Percentiles rank a stretch among this genome's conserved stretches.
phyloP scores from a whole-genome alignment of 2,329 filamentous ascomycete species.

The Colletotrichum plurivorum region DNA sequence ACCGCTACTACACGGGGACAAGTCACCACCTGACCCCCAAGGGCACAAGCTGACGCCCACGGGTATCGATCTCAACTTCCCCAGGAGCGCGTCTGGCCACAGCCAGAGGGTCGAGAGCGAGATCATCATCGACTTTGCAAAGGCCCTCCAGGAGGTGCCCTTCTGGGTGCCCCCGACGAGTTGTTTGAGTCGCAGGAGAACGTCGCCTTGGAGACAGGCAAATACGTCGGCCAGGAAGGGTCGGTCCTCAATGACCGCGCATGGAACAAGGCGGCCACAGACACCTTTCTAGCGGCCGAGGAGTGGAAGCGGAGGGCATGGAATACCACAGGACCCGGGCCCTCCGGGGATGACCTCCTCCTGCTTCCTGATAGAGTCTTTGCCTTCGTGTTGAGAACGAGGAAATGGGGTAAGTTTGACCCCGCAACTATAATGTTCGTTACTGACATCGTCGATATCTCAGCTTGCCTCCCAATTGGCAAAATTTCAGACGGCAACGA shows the following conservation, averaged over 20 bases:
- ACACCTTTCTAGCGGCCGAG: not conserved
- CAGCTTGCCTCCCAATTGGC: not conserved
- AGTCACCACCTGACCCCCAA: conserved; percentile 46
- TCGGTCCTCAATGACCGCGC: not conserved
- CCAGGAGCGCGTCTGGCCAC: conserved; percentile 44
- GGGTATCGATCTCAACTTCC: conserved; percentile 44
- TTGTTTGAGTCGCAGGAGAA: not conserved
- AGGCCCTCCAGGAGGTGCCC: not conserved
- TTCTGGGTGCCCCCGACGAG: not conserved
- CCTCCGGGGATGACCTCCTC: conserved; percentile 45
- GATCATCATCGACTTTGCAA: conserved; percentile 57
- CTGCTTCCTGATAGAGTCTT: conserved; percentile 59
- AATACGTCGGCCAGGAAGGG: not conserved
- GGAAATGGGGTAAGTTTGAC: conserved; percentile 47
- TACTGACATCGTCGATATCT: not conserved
- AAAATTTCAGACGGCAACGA: not conserved
- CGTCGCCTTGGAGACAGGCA: not conserved
- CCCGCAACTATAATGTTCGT: too few species aligned
- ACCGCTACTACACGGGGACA: conserved; percentile 57
- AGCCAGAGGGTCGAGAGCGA: conserved; percentile 58
- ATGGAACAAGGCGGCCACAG: not conserved
- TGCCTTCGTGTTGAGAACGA: conserved; percentile 57
- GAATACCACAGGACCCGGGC: conserved; percentile 32
- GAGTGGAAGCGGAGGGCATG: conserved; percentile 44
- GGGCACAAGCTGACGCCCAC: not conserved